Base-by-base conservation (phyloP, 805 yeast genomes). In the Saturnispora dispora region DNA sequence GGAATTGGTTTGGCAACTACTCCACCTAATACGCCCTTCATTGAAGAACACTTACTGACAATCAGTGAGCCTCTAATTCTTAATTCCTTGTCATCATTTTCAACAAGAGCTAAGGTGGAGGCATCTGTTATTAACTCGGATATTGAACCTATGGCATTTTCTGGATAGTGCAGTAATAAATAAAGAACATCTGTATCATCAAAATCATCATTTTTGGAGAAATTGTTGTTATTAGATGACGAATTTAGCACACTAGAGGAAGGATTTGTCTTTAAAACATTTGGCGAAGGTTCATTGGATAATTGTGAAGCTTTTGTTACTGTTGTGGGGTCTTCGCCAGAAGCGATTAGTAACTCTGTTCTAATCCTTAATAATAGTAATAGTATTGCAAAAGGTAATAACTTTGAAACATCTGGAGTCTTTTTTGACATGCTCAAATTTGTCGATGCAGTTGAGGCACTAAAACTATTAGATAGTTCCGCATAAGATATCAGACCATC, bases 131-230 rank as follows among this genome's bases (percentile, higher is more conserved):
- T 49, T 15, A 49, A 45, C n/a, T 53, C 58, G n/a, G 52, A 15
- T 18, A 27, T 13, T 25, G 48, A 20, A 1, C 35, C 33, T 27
- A 41, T 30, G 9, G 49, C 43, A 20, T 27, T 27, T 18, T 44
- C 61, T 1, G 82, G 82, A 57, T 75, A 77, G 59, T 77, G 82
- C 28, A 78, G 63, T 6, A 78, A 61, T 17, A 77, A 58, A 33
- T 73, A 71, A 32, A 78, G 62, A 5, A 76, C 72, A 55, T 78
- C 82, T 13, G 79, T 73, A 56, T 76, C 78, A 59, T 78, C 82
- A 47, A 46, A 41, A n/a, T 32, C 23, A n/a, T 33, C 46, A 36
- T 41, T 25, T 43, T 22, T 49, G 7, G 22, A 27, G 30, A 6
- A 17, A 3, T 20, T 32, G 3, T 35, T 36, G 30, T 37, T 49